phyloP scores from a whole-genome alignment of 2,329 filamentous ascomycete genomes.

The Ceratocystis papillata region DNA sequence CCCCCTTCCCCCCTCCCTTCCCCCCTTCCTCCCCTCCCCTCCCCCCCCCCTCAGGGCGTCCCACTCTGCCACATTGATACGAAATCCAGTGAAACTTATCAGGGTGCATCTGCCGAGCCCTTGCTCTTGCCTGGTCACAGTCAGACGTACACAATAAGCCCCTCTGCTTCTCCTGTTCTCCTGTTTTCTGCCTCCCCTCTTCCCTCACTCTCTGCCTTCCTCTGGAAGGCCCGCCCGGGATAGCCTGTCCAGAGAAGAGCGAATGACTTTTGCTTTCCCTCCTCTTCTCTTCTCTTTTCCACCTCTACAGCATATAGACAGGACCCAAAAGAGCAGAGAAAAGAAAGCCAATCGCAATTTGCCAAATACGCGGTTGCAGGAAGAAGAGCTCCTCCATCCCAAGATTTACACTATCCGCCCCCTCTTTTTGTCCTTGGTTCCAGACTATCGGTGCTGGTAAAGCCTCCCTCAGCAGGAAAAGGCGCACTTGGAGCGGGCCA shows the following conservation, averaged over 20 bases:
- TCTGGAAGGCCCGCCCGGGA: neutral
- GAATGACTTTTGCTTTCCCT: neutral
- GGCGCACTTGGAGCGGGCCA: neutral
- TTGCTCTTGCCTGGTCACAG: neutral
- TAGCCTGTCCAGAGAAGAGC: neutral
- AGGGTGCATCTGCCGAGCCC: constrained; percentile 9
- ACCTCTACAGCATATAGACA: neutral
- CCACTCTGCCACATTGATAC: neutral
- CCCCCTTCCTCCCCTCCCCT: neutral
- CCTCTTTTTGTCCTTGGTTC: neutral
- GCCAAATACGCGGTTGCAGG: neutral
- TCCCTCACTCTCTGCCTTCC: neutral
- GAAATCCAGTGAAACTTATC: constrained; percentile 10
- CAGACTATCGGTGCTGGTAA: neutral
- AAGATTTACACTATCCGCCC: neutral
- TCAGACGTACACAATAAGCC: neutral
- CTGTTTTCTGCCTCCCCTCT: neutral
- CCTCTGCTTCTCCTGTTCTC: neutral
- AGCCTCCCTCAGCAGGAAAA: neutral
- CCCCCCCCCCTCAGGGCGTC: neutral
- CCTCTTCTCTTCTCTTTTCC: neutral
- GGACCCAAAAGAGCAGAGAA: neutral
- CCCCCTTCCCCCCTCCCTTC: no score
- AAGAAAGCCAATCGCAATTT: constrained; percentile 6
- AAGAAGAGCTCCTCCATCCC: neutral